phyloP scores from a whole-genome alignment of 495 filamentous ascomycete species.

The Trichocladium uniseriatum region DNA sequence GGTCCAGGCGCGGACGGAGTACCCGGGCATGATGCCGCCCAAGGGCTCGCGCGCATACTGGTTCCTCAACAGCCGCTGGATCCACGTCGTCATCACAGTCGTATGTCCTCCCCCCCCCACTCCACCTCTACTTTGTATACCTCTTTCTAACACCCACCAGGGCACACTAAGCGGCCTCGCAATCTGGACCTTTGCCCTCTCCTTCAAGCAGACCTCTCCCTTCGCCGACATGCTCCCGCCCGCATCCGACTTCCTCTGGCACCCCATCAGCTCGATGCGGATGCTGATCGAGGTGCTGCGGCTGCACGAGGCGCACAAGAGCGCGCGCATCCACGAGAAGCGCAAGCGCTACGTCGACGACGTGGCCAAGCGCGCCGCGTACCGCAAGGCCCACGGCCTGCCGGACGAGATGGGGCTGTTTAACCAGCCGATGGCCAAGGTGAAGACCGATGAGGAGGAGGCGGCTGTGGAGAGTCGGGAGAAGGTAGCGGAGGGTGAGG shows the following conservation, averaged over 20 bases:
- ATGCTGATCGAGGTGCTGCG: constrained; percentile 56
- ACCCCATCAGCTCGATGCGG: constrained; percentile 52
- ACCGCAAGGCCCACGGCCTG: constrained; percentile 73
- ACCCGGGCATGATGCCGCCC: constrained; percentile 74
- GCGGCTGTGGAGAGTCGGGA: not conserved
- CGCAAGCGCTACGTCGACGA: constrained; percentile 62
- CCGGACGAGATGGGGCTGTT: constrained; percentile 43
- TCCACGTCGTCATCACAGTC: constrained; percentile 72
- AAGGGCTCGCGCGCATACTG: constrained; percentile 64
- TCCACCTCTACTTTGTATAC: not conserved
- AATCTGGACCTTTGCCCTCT: constrained; percentile 54
- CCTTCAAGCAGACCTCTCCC: constrained; percentile 61
- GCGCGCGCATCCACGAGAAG: constrained; percentile 54
- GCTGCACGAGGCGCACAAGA: constrained; percentile 57
- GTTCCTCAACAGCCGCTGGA: constrained; percentile 60
- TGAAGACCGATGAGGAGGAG: constrained; percentile 7
- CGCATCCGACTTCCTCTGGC: constrained; percentile 45
- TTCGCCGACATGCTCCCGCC: constrained; percentile 65
- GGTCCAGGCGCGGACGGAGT: constrained; percentile 54
- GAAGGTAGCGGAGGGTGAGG: not conserved
- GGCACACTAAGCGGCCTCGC: constrained; percentile 59
- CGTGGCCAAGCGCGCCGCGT: constrained; percentile 66
- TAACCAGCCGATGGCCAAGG: constrained; percentile 11
- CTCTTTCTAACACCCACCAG: constrained; percentile 34
- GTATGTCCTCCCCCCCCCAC: constrained; percentile 37